Base-by-base conservation (phyloP, 257 asterid species). In the Solanum acaule region DNA sequence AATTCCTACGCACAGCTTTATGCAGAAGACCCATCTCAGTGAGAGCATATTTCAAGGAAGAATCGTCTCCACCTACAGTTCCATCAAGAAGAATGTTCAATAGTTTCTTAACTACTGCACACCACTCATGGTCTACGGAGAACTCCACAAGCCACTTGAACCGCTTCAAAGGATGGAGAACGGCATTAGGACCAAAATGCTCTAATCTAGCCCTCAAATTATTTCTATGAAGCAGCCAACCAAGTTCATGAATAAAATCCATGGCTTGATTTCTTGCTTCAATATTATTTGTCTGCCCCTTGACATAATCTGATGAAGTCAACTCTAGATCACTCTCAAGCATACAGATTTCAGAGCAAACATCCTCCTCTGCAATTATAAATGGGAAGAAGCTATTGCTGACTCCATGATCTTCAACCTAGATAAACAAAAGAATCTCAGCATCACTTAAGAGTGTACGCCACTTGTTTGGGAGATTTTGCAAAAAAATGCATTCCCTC, bases 191-290 rank as follows among this genome's bases (percentile, higher is more conserved):
- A 89, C 91, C 94, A 87, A 76, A 88, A 29, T 85, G 90, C 82
- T 84, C 94, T 42, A 85, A 79, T 89, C 90, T 92, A 68, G 95
- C 91, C 78, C 85, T 93, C 65, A 87, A 90, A 37, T 91, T 90
- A 87, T 89, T 91, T 88, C 94, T 94, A 67, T 92, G 96, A 89
- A 94, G 94, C 88, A 95, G 94, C 98, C 96, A 94, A 78, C 98
- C 98, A 93, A 95, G 89, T 92, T 95, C 98, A 87, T 94, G 95
- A 81, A 95, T 89, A 86, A 95, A 95, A 75, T 95, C 94, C 92
- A 94, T 86, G 72, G 95, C 94, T 88, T 88, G 92, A 88, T 89
- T 88, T 86, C 91, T 89, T 75, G 88, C 89, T 87, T 86, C 92
- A 65, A 77, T 33, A 75, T 91, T 89, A 85, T 90, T 91, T 37